phyloP scores from a whole-genome alignment of 2,329 filamentous ascomycete species.

The Alternaria atra region DNA sequence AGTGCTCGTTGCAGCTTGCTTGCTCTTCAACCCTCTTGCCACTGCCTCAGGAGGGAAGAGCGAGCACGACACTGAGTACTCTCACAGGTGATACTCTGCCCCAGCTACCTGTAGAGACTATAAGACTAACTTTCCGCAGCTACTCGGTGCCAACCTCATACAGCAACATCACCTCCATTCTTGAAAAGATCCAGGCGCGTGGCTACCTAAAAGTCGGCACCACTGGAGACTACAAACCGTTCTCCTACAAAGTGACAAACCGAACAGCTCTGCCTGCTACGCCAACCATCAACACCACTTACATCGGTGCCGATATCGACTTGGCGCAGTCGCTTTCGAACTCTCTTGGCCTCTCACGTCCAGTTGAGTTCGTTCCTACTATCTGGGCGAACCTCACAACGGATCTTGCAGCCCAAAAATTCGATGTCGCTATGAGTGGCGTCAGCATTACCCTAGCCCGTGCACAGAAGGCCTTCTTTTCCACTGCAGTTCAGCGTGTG shows the following conservation, averaged over 20 bases:
- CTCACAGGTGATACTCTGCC: background rate
- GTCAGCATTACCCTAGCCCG: slow-evolving; percentile 23
- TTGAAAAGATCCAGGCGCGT: slow-evolving; percentile 19
- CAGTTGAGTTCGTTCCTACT: slow-evolving; percentile 21
- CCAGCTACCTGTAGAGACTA: background rate
- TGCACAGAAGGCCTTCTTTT: slow-evolving; percentile 18
- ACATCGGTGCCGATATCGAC: slow-evolving; percentile 25
- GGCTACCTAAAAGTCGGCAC: slow-evolving; percentile 28
- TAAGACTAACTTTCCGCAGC: background rate
- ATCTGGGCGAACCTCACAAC: slow-evolving; percentile 19
- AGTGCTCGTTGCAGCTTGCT: background rate
- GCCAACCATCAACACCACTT: slow-evolving; percentile 19
- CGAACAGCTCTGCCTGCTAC: slow-evolving; percentile 16
- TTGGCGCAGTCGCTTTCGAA: slow-evolving; percentile 19
- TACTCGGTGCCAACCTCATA: background rate
- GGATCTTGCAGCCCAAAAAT: slow-evolving; percentile 12
- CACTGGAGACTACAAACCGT: slow-evolving; percentile 26
- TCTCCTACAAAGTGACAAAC: slow-evolving; percentile 24
- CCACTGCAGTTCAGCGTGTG: slow-evolving; percentile 14
- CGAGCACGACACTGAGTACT: background rate
- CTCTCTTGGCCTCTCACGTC: slow-evolving; percentile 14
- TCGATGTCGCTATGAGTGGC: slow-evolving; percentile 25
- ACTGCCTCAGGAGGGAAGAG: background rate
- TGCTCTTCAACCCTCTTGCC: background rate
- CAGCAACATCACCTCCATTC: slow-evolving; percentile 13